Conservation (phyloP, 2,329 filamentous ascomycete genomes). For the Alternaria gaisen region DNA sequence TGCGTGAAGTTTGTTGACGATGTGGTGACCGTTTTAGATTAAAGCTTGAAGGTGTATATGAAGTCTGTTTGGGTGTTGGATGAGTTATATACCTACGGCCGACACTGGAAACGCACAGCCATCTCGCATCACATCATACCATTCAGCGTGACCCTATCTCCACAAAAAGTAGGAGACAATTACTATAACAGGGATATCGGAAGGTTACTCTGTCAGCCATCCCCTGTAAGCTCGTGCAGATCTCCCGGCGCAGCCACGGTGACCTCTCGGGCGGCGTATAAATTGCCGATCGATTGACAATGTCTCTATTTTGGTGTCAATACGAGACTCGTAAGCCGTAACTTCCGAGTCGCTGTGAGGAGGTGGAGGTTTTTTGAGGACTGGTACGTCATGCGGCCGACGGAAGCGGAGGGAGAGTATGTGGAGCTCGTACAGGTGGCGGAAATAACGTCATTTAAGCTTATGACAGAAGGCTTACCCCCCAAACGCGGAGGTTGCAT, state of each 20-base stretch:
- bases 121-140: not conserved
- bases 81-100: not conserved
- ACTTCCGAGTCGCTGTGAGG: not conserved
- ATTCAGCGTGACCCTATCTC: not conserved
- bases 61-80: not conserved
- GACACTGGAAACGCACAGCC: not conserved
- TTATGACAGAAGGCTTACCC: not conserved
- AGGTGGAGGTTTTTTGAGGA: not conserved
- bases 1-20: not conserved
- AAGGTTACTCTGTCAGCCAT: not conserved
- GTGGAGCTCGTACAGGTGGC: not conserved
- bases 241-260: slow-evolving; percentile 13
- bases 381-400: not conserved
- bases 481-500: not conserved
- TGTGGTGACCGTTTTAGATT: not conserved
- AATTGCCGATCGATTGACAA: not conserved
- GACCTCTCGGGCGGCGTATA: not conserved
- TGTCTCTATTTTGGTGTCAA: not conserved
- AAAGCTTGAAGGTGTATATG: not conserved
- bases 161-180: not conserved
- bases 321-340: not conserved
- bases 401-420: not conserved
- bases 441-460: not conserved
- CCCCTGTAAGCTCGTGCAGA: slow-evolving; percentile 1
- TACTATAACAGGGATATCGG: not conserved